Percentiles rank a stretch among this genome's conserved stretches.
These are phyloP conservation scores for Lentinula lateritia DNA, from an alignment of 768 basidiomycete genomes.

Conservation along the genomic window DNA sequence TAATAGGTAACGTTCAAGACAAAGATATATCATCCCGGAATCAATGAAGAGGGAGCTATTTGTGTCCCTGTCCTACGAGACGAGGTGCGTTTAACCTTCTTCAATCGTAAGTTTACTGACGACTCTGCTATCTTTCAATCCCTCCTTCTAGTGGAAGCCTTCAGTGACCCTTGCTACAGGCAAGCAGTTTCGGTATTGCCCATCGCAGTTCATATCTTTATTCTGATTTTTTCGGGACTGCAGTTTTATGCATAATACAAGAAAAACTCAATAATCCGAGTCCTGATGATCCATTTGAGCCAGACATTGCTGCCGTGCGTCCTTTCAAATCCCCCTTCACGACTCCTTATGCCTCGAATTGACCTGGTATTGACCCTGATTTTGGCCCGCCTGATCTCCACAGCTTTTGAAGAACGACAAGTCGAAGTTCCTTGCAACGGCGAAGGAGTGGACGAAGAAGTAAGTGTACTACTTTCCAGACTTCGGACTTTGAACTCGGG, in stretches of 20 bases:
- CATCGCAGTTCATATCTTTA: not conserved
- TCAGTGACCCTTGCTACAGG: slow-evolving; percentile 69
- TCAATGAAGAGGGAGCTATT: slow-evolving; percentile 84
- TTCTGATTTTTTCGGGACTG: not conserved
- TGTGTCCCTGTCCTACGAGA: slow-evolving; percentile 82
- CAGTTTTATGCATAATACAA: slow-evolving; percentile 72
- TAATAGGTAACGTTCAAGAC: slow-evolving; percentile 75
- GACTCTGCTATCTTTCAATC: not conserved
- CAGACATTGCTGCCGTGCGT: slow-evolving; percentile 78
- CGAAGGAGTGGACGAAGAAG: slow-evolving; percentile 88
- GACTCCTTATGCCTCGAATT: too few relatives aligned
- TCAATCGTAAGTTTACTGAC: not conserved
- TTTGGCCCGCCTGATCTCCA: too few relatives aligned
- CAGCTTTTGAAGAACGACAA: slow-evolving; percentile 77
- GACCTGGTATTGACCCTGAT: too few relatives aligned
- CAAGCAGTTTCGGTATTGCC: slow-evolving; percentile 19
- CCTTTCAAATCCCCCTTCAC: not conserved
- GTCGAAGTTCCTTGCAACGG: slow-evolving; percentile 64
- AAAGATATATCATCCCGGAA: slow-evolving; percentile 87
- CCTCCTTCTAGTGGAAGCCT: slow-evolving; percentile 70
- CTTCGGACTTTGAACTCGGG: too few relatives aligned
- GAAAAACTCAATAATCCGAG: slow-evolving; percentile 88
- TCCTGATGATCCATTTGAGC: slow-evolving; percentile 84
- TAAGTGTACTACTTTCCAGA: slow-evolving; percentile 22
- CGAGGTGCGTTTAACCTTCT: slow-evolving; percentile 45